These are phyloP conservation scores for Rhodotorula sp. DNA, from an alignment of 1,284 basidiomycete species.

Conservation along the genomic window DNA sequence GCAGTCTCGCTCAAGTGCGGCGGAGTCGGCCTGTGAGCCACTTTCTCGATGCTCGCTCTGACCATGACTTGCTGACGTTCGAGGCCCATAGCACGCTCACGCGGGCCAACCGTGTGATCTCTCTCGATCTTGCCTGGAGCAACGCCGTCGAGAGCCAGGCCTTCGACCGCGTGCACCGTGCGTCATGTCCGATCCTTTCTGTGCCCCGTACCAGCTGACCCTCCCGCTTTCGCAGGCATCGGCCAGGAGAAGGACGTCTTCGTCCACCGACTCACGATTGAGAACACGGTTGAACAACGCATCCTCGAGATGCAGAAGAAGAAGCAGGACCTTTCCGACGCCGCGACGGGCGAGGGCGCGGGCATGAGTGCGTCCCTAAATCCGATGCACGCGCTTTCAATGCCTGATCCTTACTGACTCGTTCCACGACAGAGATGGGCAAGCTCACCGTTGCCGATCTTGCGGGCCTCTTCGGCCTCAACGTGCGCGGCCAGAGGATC, in stretches of 20 bases:
- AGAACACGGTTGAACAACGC: slow-evolving; percentile 51
- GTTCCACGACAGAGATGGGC: slow-evolving; percentile 22
- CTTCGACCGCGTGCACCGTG: slow-evolving; percentile 64
- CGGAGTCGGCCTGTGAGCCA: slow-evolving; percentile 42
- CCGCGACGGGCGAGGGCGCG: slow-evolving; percentile 37
- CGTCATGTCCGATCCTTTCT: neutral
- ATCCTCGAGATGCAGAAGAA: slow-evolving; percentile 49
- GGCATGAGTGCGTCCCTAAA: slow-evolving; percentile 16
- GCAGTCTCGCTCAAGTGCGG: slow-evolving; percentile 48
- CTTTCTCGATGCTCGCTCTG: neutral
- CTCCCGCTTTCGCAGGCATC: neutral
- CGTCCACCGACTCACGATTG: slow-evolving; percentile 57
- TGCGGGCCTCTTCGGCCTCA: slow-evolving; percentile 27
- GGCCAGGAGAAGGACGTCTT: slow-evolving; percentile 56
- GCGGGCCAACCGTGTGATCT: slow-evolving; percentile 55
- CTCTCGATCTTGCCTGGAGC: slow-evolving; percentile 61
- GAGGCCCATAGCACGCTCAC: slow-evolving; percentile 24
- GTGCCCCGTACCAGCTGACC: neutral
- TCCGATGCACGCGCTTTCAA: neutral
- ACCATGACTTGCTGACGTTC: too few species aligned
- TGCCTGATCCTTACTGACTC: neutral
- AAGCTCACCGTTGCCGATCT: slow-evolving; percentile 37
- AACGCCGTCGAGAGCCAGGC: slow-evolving; percentile 65
- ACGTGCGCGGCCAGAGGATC: neutral
- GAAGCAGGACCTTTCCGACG: slow-evolving; percentile 43